Evolutionary conservation across 495 filamentous ascomycete genomes (phyloP), one percentile per base, ranked within the genome.

Genomic region (Penicillium chermesinum): DNA sequence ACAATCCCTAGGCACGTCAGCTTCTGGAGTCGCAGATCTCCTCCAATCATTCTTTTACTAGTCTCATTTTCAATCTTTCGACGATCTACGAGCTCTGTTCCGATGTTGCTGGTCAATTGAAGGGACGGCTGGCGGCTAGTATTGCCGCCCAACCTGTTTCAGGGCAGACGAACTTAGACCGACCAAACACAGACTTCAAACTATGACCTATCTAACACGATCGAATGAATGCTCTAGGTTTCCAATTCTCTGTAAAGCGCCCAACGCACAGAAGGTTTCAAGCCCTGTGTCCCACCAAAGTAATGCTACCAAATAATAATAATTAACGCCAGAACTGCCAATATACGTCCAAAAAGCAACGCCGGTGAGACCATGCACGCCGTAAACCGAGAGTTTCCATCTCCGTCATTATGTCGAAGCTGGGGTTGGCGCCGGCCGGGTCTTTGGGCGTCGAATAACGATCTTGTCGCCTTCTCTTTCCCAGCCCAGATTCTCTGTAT

Each of bases 51-150:
- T 78, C 80, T 0, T 94, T 90, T 52, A 78, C 82, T 37, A 85
- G 85, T 7, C 61, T 94, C 14, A 76, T 89, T 1, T 98, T 96
- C 65, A 98, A 98, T 61, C 71, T 98, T 7, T 77, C 81, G 13
- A 96, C 93, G 0, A 78, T 95, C 54, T 98, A 95, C 61, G 93
- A 98, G 64, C 79, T 98, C 4, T 91, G 86, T 55, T 88, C 85
- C 1, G 91, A 97, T 47, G 76, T 76, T 49, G 75, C 85, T n/a
- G 67, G 73, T 39, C 73, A 72, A 13, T 63, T 84, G 56, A 97
- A 96, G 68, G 63, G 76, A 15, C 62, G 67, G 16, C 72, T 97
- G 17, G 82, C 86, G 7, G 85, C 87, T 58, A 77, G 72, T 22
- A 72, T 94, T 13, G 84, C 89, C 1, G 70, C 63, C 12, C 71